These are phyloP conservation scores for Geranomyces michiganensis DNA, from an alignment of 192 early-diverging fungal genomes.

Conservation along the genomic window DNA sequence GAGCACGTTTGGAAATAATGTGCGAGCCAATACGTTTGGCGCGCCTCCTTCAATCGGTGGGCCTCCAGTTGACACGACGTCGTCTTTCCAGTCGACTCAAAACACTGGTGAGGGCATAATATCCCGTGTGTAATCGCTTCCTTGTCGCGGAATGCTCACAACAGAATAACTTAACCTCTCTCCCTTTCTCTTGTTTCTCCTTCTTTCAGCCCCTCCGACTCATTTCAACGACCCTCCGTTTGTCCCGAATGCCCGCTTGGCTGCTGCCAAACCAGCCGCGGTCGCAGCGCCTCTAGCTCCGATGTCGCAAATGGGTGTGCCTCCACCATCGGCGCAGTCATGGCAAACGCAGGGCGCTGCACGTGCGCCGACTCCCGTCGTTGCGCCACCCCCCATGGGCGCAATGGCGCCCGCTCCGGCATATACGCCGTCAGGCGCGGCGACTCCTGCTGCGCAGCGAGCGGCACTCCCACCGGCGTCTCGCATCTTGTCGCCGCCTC, in stretches of 20 bases:
- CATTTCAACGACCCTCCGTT: constrained; percentile 19
- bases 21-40: neutral
- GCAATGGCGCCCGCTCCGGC: constrained; percentile 17
- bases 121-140: too few species aligned
- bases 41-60: constrained; percentile 8
- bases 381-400: constrained; percentile 24
- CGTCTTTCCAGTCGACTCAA: neutral
- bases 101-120: constrained; percentile 13
- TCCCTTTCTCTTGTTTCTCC: neutral
- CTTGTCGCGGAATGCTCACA: too few species aligned
- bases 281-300: constrained; percentile 31
- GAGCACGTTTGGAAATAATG: neutral
- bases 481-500: constrained; percentile 3
- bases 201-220: constrained; percentile 14
- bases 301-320: constrained; percentile 17
- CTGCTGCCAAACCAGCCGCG: constrained; percentile 35
- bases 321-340: constrained; percentile 4
- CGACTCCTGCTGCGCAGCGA: constrained; percentile 13
- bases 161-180: too few species aligned
- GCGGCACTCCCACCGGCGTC: constrained; percentile 10
- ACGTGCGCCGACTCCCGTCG: constrained; percentile 34
- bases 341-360: constrained; percentile 21
- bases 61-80: neutral
- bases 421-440: neutral
- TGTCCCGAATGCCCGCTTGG: constrained; percentile 25